phyloP scores from a whole-genome alignment of 768 basidiomycete species.

The Boletus rex-veris region DNA sequence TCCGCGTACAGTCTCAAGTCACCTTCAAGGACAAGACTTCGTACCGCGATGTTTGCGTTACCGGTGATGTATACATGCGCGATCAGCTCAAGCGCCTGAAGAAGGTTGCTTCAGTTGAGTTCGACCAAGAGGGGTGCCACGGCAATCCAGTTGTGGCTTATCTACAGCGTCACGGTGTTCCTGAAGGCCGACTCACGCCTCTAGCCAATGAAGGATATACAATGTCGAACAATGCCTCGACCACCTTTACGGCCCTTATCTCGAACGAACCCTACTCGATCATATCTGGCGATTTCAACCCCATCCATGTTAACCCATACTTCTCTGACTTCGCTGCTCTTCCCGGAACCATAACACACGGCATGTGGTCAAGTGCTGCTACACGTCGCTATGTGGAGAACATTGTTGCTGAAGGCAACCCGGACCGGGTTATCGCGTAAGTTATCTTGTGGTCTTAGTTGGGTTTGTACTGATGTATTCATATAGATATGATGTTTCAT shows the following conservation, averaged over 20 bases:
- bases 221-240: slow-evolving; percentile 60
- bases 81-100: slow-evolving; percentile 85
- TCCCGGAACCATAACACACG: slow-evolving; percentile 96
- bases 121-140: slow-evolving; percentile 79
- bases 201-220: slow-evolving; percentile 87
- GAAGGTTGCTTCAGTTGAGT: slow-evolving; percentile 85
- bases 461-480: slow-evolving; percentile 1
- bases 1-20: slow-evolving; percentile 84
- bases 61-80: slow-evolving; percentile 83
- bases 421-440: slow-evolving; percentile 84
- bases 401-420: slow-evolving; percentile 88
- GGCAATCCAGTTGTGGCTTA: slow-evolving; percentile 95
- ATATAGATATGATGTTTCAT: slow-evolving; percentile 83
- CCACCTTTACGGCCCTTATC: slow-evolving; percentile 75
- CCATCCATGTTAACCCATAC: slow-evolving; percentile 98
- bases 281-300: slow-evolving; percentile 97
- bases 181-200: slow-evolving; percentile 72
- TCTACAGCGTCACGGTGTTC: slow-evolving; percentile 83
- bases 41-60: slow-evolving; percentile 75
- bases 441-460: slow-evolving; percentile 31
- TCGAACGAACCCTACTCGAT: slow-evolving; percentile 96
- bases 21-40: slow-evolving; percentile 89
- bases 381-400: slow-evolving; percentile 91
- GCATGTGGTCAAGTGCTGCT: slow-evolving; percentile 95
- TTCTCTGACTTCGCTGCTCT: slow-evolving; percentile 92